Conservation (phyloP, 176 grass and related monocot genomes). For the Musa schizocarpa region DNA sequence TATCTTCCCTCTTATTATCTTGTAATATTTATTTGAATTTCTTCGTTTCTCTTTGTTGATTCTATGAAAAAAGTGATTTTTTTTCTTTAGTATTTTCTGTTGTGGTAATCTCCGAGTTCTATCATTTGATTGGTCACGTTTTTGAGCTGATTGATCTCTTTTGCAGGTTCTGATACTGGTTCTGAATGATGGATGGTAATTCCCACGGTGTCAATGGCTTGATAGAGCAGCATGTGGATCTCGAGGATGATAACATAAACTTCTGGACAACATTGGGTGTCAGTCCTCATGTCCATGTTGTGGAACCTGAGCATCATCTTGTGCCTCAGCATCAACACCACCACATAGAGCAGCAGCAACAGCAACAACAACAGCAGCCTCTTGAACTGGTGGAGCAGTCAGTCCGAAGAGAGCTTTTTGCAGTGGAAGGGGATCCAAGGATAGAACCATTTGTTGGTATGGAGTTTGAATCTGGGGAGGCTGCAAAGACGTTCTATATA, state of each 20-base stretch:
- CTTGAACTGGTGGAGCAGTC: constrained; percentile 27
- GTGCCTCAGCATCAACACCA: constrained; percentile 30
- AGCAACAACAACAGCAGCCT: not conserved
- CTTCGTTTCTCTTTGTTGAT: not conserved
- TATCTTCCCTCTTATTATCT: too few species aligned
- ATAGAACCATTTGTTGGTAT: constrained; percentile 74
- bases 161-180: not conserved
- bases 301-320: constrained; percentile 30
- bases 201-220: constrained; percentile 27
- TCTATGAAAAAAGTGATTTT: too few species aligned
- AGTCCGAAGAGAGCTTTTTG: constrained; percentile 54
- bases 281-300: constrained; percentile 55
- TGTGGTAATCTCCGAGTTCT: not conserved
- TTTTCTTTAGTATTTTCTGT: not conserved
- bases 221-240: constrained; percentile 64
- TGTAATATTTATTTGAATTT: not conserved
- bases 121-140: not conserved
- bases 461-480: constrained; percentile 89
- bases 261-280: constrained; percentile 87
- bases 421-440: constrained; percentile 39
- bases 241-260: constrained; percentile 96
- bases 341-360: constrained; percentile 31
- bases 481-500: constrained; percentile 93
- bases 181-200: constrained; percentile 43
- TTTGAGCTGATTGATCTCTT: not conserved